Evolutionary conservation across 1,284 basidiomycete genomes (phyloP).

Genomic region (Volvariella surrecta): DNA sequence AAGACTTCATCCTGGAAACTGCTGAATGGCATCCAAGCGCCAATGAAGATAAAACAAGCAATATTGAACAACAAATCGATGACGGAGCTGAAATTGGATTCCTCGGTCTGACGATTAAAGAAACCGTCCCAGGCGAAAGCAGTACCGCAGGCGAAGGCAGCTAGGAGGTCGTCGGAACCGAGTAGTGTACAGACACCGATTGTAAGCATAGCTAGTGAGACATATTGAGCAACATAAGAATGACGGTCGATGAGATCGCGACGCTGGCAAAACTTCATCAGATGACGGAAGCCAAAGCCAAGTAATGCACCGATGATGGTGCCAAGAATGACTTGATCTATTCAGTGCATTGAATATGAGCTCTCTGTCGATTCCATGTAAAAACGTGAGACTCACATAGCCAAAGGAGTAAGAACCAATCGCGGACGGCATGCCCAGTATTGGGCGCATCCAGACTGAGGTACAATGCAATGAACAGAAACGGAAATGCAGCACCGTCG

Average conservation of each 20-base stretch:
- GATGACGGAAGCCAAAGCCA: conserved; percentile 80
- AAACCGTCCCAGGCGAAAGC: conserved; percentile 99
- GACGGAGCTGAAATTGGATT: conserved; percentile 92
- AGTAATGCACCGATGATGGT: conserved; percentile 73
- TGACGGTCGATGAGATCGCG: conserved; percentile 92
- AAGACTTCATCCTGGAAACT: conserved; percentile 60
- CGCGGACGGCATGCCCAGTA: conserved; percentile 59
- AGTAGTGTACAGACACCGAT: conserved; percentile 80
- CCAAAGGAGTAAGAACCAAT: conserved; percentile 85
- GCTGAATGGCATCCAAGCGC: conserved; percentile 90
- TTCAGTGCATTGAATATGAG: conserved; percentile 5
- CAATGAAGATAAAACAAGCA: conserved; percentile 86
- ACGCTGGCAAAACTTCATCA: conserved; percentile 93
- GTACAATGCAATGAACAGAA: conserved; percentile 91
- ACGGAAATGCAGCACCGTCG: conserved; percentile 94
- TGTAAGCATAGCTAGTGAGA: conserved; percentile 73
- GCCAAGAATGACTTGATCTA: conserved; percentile 81
- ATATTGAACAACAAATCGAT: conserved; percentile 91
- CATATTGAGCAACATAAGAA: conserved; percentile 78
- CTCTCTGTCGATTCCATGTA: not conserved
- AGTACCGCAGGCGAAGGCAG: conserved; percentile 91
- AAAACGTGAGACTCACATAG: conserved; percentile 50
- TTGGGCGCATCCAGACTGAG: conserved; percentile 62
- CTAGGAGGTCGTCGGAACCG: conserved; percentile 91
- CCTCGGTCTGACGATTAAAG: conserved; percentile 95